phyloP scores from a whole-genome alignment of 331 rosid species.

The Rhamnella rubrinervis region DNA sequence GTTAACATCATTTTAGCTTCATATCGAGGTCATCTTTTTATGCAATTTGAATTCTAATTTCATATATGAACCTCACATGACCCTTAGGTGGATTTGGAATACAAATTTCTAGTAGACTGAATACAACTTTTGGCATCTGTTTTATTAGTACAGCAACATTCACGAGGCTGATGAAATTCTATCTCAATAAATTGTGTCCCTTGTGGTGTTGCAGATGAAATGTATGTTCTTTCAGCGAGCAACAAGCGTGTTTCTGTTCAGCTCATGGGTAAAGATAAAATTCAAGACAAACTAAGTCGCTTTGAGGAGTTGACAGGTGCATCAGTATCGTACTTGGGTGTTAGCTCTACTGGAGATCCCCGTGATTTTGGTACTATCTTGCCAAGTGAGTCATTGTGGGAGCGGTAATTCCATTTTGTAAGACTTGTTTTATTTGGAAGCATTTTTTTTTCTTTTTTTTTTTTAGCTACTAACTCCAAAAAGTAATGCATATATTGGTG shows the following conservation, averaged over 20 bases:
- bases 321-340: slow-evolving; percentile 70
- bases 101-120: neutral
- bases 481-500: too few relatives aligned
- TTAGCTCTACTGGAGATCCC: slow-evolving; percentile 67
- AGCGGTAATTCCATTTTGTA: neutral
- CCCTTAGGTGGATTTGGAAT: neutral
- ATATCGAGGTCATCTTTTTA: neutral
- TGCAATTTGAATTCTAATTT: neutral
- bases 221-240: slow-evolving; percentile 90
- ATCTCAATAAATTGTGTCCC: slow-evolving; percentile 13
- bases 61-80: neutral
- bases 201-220: slow-evolving; percentile 66
- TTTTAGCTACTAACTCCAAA: too few relatives aligned
- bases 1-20: neutral
- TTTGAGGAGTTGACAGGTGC: slow-evolving; percentile 74
- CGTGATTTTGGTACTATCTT: slow-evolving; percentile 41
- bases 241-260: slow-evolving; percentile 72
- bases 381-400: slow-evolving; percentile 56
- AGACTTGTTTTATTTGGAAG: neutral
- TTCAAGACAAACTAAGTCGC: slow-evolving; percentile 77
- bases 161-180: slow-evolving; percentile 7
- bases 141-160: slow-evolving; percentile 1
- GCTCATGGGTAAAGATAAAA: slow-evolving; percentile 79
- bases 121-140: neutral
- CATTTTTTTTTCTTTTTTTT: neutral